A percentile compares a stretch with the other conserved stretches of the same genome.
Conservation (phyloP, 2,329 filamentous ascomycete species). For the Cadophora sp. region DNA sequence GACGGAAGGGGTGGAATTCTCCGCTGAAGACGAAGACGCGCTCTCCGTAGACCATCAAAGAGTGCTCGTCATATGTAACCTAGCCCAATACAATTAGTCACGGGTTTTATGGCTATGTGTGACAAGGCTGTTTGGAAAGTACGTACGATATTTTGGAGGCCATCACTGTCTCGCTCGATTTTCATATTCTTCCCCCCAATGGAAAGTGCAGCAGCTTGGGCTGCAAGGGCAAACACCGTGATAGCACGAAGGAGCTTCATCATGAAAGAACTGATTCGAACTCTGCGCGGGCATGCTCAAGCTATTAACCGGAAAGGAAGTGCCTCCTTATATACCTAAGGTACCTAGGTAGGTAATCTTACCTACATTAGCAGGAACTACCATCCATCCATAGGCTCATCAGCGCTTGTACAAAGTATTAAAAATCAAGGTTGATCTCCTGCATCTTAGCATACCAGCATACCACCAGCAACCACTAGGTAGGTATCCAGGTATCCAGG, state of each 20-base stretch:
- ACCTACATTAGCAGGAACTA: too few species aligned
- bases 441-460: not conserved
- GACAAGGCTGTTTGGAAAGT: not conserved
- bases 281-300: not conserved
- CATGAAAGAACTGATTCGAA: not conserved
- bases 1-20: constrained; percentile 67
- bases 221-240: constrained; percentile 49
- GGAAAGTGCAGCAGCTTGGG: constrained; percentile 54
- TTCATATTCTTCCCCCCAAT: constrained; percentile 57
- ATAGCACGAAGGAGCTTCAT: constrained; percentile 50
- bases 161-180: constrained; percentile 57
- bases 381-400: not conserved
- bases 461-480: not conserved
- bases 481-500: not conserved
- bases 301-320: not conserved
- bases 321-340: constrained; percentile 18
- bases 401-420: not conserved
- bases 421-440: not conserved
- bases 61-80: constrained; percentile 70
- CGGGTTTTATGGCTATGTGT: not conserved
- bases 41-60: constrained; percentile 67
- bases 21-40: constrained; percentile 67
- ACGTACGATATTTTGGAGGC: constrained; percentile 62
- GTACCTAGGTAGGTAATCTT: too few species aligned
- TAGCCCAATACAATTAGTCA: constrained; percentile 22